phyloP scores from a whole-genome alignment of 129 eudicot genomes.

The Deinandra increscens region DNA sequence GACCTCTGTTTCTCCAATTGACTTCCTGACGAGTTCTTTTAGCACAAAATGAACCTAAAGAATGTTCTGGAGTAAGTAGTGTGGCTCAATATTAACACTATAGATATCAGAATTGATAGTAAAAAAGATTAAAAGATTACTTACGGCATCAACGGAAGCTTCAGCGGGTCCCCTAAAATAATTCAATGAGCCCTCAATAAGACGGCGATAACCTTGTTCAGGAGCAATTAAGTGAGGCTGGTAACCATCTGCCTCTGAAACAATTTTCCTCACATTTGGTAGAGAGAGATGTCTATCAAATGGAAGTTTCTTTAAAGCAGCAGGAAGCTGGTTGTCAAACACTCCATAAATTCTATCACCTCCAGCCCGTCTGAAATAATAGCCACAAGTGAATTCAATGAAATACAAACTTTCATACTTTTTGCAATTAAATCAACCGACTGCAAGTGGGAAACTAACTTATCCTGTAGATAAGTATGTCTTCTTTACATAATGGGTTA shows the following conservation, averaged over 20 bases:
- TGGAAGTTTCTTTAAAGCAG: constrained; percentile 63
- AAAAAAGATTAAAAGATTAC: constrained; percentile 25
- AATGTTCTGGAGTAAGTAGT: constrained; percentile 1
- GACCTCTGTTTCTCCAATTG: constrained; percentile 68
- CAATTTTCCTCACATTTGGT: constrained; percentile 57
- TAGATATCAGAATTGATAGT: neutral
- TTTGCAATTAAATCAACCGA: neutral
- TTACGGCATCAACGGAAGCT: constrained; percentile 68
- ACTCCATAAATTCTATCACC: constrained; percentile 61
- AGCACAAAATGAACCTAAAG: constrained; percentile 56
- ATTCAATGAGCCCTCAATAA: constrained; percentile 52
- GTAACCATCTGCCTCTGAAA: constrained; percentile 69
- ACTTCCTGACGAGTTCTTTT: constrained; percentile 69
- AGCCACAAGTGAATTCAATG: constrained; percentile 3
- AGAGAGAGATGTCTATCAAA: constrained; percentile 65
- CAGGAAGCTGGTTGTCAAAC: constrained; percentile 70
- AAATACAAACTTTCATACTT: neutral
- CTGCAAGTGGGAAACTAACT: neutral
- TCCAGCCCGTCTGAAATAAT: constrained; percentile 55
- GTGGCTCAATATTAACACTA: neutral
- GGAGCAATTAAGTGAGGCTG: constrained; percentile 76
- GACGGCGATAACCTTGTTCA: constrained; percentile 68
- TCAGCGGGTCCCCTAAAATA: constrained; percentile 69
- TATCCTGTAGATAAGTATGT: neutral
- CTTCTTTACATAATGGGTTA: neutral